phyloP scores from a whole-genome alignment of 371 early-diverging fungal species.

The Phascolomyces articulosus region DNA sequence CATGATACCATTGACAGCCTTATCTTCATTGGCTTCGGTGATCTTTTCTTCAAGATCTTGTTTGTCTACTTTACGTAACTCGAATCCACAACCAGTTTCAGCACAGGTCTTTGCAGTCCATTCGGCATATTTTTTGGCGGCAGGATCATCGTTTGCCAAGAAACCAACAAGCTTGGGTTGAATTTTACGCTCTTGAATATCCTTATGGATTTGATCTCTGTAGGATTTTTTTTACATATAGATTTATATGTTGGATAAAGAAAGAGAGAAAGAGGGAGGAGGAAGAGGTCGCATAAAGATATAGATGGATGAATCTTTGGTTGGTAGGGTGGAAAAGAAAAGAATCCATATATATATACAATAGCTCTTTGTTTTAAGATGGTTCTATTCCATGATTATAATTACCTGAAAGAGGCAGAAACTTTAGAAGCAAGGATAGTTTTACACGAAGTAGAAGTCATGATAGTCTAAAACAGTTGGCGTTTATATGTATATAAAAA shows the following conservation, averaged over 20 bases:
- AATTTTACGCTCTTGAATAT: conserved; percentile 68
- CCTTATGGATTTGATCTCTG: conserved; percentile 82
- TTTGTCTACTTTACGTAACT: conserved; percentile 82
- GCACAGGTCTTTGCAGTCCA: conserved; percentile 92
- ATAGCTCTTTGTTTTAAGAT: background rate
- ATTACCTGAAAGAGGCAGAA: conserved; percentile 66
- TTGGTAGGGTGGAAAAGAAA: background rate
- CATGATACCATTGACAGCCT: conserved; percentile 87
- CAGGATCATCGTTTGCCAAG: conserved; percentile 94
- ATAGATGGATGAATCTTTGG: too few relatives aligned
- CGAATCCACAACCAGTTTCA: conserved; percentile 90
- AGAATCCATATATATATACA: background rate
- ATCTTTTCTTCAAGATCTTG: conserved; percentile 86
- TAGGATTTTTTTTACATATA: background rate
- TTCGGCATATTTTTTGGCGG: conserved; percentile 87
- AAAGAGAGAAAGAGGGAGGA: background rate
- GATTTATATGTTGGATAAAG: too few relatives aligned
- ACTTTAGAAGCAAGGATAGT: conserved; percentile 65
- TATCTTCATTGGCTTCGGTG: conserved; percentile 87
- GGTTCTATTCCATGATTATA: background rate
- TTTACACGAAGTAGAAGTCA: conserved; percentile 24
- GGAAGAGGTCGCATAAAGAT: too few relatives aligned
- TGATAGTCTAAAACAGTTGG: background rate
- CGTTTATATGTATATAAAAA: too few relatives aligned
- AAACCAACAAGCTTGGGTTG: conserved; percentile 92